Evolutionary conservation across 2,329 filamentous ascomycete species (phyloP), one percentile per base, ranked within the genome.

Genomic region (Colletotrichum sp.): DNA sequence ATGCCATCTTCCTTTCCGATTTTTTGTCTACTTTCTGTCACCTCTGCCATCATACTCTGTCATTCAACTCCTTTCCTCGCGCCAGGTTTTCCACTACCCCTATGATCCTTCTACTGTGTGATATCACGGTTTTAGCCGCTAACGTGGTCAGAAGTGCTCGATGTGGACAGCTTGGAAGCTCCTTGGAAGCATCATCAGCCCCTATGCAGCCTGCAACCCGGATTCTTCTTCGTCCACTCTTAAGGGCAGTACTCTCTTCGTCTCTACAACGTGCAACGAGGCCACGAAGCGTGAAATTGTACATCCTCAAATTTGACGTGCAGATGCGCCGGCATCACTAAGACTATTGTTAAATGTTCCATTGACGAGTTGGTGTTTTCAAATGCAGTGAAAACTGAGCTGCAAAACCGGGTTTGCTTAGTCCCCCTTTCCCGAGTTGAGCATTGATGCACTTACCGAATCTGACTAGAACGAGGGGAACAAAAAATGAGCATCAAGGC

Each of bases 21-120:
- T 4, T 21, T 49, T 1, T 49, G 34, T 12, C 18, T 21, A 21
- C 6, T 21, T 12, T 21, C 44, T 49, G 44, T 49, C 9, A 49
- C 5, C 3, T 49, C 9, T 12, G 15, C 5, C 9, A 21, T 21
- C 18, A 6, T 21, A 4, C 18, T 12, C 8, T 21, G 10, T 49
- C 44, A 21, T 21, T 21, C 1, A 21, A 6, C 5, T n/a, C 9
- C 44, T 12, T 21, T 49, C 18, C 44, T n/a, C n/a, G 18, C 39
- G 18, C 15, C 18, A 2, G 18, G 0, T 12, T n/a, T 49, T 12
- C 18, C 9, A 7, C 39, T n/a, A 0, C 18, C 18, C 1, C 6
- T 12, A 12, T 49, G 9, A 4, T 8, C 39, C n/a, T n/a, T 49
- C 18, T 12, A 7, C 8, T 49, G 9, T n/a, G 18, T 12, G 9